Evolutionary conservation across 2,329 filamentous ascomycete species (phyloP).

Genomic region (Xylaria sp.): DNA sequence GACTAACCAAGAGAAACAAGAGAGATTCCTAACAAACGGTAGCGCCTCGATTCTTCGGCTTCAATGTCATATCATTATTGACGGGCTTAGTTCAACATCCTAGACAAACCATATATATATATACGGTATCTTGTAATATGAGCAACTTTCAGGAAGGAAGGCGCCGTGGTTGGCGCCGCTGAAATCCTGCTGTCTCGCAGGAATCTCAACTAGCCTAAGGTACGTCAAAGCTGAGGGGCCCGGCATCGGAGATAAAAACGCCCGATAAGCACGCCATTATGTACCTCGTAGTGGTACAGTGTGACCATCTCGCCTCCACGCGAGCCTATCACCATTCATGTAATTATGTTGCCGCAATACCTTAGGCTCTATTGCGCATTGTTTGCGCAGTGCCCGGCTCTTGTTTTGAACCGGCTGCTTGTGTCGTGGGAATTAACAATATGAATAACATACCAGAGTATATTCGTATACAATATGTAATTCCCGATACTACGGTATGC

Average conservation of each 20-base stretch:
- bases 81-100: background rate
- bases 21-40: background rate
- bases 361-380: background rate
- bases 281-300: background rate
- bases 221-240: no score
- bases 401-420: background rate
- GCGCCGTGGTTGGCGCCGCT: background rate
- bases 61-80: conserved; percentile 1
- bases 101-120: background rate
- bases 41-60: background rate
- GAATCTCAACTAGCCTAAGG: no score
- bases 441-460: background rate
- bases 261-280: conserved; percentile 6
- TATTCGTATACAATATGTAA: background rate
- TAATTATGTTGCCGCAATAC: no score
- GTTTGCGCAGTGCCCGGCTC: background rate
- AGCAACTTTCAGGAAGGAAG: background rate
- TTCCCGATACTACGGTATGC: background rate
- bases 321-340: conserved; percentile 5
- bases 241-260: conserved; percentile 23
- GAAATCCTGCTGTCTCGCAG: background rate
- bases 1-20: background rate
- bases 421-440: background rate
- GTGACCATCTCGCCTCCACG: background rate
- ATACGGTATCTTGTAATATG: conserved; percentile 1